Evolutionary conservation across 1,139 yeast genomes (phyloP).

Genomic region (Lodderomyces parapsilosis): DNA sequence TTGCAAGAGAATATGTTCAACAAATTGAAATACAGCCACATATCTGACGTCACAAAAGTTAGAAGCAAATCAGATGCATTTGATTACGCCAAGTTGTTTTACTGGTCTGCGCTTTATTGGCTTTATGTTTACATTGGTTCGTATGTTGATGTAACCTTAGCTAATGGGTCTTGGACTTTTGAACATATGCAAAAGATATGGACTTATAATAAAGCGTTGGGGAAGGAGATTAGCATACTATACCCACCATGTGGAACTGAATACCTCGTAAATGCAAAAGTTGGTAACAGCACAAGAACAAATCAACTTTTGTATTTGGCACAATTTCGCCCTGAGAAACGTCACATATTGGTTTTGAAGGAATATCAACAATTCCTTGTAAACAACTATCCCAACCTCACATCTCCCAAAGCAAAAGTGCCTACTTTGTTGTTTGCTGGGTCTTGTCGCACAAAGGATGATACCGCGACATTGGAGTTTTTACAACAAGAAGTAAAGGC

Average conservation of each 20-base stretch:
- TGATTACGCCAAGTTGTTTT: conserved; percentile 50
- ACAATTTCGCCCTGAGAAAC: conserved; percentile 93
- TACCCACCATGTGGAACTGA: conserved; percentile 90
- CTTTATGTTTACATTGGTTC: conserved; percentile 69
- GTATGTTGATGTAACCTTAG: conserved; percentile 62
- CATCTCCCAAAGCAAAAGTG: conserved; percentile 17
- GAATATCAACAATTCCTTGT: conserved; percentile 58
- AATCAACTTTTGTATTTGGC: conserved; percentile 75
- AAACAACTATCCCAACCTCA: conserved; percentile 13
- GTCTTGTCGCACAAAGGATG: conserved; percentile 72
- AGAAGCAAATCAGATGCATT: conserved; percentile 20
- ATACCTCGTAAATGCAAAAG: conserved; percentile 17
- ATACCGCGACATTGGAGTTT: conserved; percentile 55
- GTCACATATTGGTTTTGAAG: conserved; percentile 68
- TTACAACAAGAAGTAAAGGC: conserved; percentile 48
- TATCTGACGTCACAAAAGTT: conserved; percentile 18
- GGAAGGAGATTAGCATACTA: conserved; percentile 43
- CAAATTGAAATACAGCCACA: conserved; percentile 42
- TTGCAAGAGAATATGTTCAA: conserved; percentile 83
- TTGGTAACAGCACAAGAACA: conserved; percentile 31
- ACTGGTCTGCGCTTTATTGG: conserved; percentile 68
- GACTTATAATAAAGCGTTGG: conserved; percentile 33
- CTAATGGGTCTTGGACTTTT: conserved; percentile 92
- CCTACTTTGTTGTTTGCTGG: conserved; percentile 76
- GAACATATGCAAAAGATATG: conserved; percentile 69